Evolutionary conservation across 768 basidiomycete genomes (phyloP).

Genomic region (Suillus alpinus): DNA sequence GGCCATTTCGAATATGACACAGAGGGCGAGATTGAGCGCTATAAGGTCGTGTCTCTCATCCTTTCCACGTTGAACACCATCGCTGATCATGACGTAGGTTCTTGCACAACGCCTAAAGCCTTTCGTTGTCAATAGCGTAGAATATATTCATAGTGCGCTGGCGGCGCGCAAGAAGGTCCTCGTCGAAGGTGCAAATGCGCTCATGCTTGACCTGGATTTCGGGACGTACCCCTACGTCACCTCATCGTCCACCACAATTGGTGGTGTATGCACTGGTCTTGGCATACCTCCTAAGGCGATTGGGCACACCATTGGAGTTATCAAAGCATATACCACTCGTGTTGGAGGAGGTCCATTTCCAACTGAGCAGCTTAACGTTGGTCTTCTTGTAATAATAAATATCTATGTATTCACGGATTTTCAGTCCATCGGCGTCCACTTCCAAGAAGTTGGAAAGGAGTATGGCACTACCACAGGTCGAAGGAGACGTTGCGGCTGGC

Average conservation of each 20-base stretch:
- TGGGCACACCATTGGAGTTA: constrained; percentile 85
- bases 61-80: neutral
- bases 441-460: constrained; percentile 93
- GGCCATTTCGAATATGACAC: constrained; percentile 98
- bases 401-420: constrained; percentile 2
- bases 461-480: constrained; percentile 93
- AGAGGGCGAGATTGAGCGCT: constrained; percentile 90
- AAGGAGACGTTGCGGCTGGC: constrained; percentile 92
- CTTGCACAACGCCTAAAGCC: constrained; percentile 84
- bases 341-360: constrained; percentile 99
- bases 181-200: constrained; percentile 96
- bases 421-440: constrained; percentile 76
- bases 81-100: constrained; percentile 39
- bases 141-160: constrained; percentile 81
- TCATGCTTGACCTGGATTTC: constrained; percentile 98
- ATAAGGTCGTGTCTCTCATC: constrained; percentile 57
- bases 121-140: constrained; percentile 85
- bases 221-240: constrained; percentile 99
- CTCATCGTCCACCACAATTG: constrained; percentile 88
- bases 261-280: constrained; percentile 97
- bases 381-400: constrained; percentile 22
- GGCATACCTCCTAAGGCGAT: constrained; percentile 91
- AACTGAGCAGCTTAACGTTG: constrained; percentile 87
- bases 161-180: constrained; percentile 74
- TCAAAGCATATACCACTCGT: constrained; percentile 98